Evolutionary conservation across 768 basidiomycete species (phyloP).

Genomic region (Phylloporus sp.): DNA sequence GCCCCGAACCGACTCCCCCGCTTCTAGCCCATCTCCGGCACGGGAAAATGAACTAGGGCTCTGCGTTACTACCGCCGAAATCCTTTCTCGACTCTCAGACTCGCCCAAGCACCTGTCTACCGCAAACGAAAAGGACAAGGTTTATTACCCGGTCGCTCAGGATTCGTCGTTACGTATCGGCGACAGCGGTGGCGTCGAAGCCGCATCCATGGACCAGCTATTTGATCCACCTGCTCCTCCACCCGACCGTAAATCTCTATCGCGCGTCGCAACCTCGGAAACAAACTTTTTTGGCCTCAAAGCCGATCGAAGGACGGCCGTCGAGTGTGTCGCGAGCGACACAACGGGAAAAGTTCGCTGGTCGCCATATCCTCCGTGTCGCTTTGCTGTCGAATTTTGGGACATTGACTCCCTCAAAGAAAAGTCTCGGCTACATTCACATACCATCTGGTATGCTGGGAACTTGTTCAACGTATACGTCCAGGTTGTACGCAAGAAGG

Average conservation of each 20-base stretch:
- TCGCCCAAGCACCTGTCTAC: conserved; percentile 12
- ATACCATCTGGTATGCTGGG: conserved; percentile 88
- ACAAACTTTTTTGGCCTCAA: conserved; percentile 62
- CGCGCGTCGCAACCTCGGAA: conserved; percentile 36
- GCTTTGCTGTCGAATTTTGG: conserved; percentile 91
- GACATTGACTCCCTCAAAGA: conserved; percentile 76
- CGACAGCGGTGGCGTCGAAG: conserved; percentile 51
- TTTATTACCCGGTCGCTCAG: conserved; percentile 59
- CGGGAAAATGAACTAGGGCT: conserved; percentile 65
- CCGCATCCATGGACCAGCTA: conserved; percentile 64
- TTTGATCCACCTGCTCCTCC: conserved; percentile 40
- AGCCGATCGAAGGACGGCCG: conserved; percentile 38
- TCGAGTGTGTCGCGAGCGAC: conserved; percentile 40
- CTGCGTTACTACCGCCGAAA: conserved; percentile 47
- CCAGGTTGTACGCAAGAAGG: conserved; percentile 82
- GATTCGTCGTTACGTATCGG: conserved; percentile 76
- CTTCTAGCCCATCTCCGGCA: conserved; percentile 34
- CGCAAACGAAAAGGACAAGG: conserved; percentile 25
- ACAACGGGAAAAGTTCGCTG: conserved; percentile 46
- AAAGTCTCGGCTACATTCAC: conserved; percentile 77
- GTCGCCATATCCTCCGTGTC: conserved; percentile 72
- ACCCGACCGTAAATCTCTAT: conserved; percentile 21
- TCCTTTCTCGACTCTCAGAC: conserved; percentile 33
- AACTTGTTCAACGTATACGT: conserved; percentile 86
- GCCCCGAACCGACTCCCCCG: conserved; percentile 22